Conservation (phyloP, 2,329 filamentous ascomycete species). For the Colletotrichum siamense region DNA sequence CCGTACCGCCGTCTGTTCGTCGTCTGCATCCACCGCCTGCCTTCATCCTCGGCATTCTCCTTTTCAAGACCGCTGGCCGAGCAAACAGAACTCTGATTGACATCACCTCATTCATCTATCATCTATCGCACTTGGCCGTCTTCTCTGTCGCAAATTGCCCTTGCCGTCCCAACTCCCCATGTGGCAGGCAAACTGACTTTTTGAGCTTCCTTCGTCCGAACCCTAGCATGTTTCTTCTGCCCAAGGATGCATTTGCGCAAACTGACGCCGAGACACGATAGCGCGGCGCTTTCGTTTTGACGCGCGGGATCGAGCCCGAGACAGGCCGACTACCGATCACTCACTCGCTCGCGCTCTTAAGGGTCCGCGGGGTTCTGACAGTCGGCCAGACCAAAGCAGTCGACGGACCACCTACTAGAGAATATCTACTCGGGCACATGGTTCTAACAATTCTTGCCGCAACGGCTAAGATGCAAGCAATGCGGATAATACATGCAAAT, state of each 20-base stretch:
- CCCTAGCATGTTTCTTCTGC: neutral
- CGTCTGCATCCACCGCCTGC: neutral
- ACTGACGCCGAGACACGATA: conserved; percentile 8
- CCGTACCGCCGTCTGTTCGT: neutral
- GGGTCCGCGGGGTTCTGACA: neutral
- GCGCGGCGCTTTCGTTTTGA: conserved; percentile 7
- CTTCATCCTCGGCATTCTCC: neutral
- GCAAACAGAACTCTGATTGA: neutral
- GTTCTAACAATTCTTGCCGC: neutral
- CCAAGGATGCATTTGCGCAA: neutral
- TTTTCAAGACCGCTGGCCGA: conserved; percentile 10
- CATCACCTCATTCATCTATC: neutral
- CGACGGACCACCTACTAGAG: neutral
- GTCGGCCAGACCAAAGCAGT: neutral
- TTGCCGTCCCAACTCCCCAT: neutral
- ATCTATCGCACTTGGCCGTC: neutral
- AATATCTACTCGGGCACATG: neutral
- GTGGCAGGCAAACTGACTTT: neutral
- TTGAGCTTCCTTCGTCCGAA: neutral
- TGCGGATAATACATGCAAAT: neutral
- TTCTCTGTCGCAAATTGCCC: neutral
- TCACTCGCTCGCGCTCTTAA: neutral
- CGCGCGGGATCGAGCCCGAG: neutral
- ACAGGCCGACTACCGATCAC: neutral
- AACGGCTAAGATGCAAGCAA: neutral